A percentile compares a stretch with the other conserved stretches of the same genome.
phyloP scores from a whole-genome alignment of 352 stramenopile genomes.

The Globisporangium alternatum region DNA sequence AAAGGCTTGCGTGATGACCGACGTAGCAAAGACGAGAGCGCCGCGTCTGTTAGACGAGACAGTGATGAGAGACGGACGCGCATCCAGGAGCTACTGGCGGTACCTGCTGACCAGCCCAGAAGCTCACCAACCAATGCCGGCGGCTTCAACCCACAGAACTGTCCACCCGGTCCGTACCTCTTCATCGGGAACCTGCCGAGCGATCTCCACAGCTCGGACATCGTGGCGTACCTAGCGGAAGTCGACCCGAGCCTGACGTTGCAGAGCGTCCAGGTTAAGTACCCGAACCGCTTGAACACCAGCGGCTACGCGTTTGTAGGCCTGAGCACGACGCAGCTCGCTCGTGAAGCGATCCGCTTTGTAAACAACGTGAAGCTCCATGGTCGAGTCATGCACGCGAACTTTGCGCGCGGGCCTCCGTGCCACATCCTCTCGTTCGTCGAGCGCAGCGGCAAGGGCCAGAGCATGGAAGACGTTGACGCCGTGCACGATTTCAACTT shows the following conservation, averaged over 20 bases:
- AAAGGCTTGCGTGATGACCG: background rate
- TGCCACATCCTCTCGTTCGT: conserved; percentile 68
- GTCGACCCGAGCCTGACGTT: conserved; percentile 46
- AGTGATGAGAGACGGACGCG: conserved; percentile 19
- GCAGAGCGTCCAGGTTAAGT: conserved; percentile 60
- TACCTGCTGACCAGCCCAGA: conserved; percentile 10
- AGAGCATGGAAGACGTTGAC: conserved; percentile 32
- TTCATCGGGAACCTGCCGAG: conserved; percentile 67
- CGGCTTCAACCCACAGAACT: conserved; percentile 29
- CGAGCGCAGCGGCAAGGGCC: conserved; percentile 33
- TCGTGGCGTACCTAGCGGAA: conserved; percentile 47
- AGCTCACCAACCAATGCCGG: conserved; percentile 6
- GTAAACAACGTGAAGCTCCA: conserved; percentile 36
- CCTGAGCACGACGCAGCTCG: conserved; percentile 46
- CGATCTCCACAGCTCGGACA: conserved; percentile 33
- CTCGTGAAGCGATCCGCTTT: conserved; percentile 53
- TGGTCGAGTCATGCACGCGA: conserved; percentile 42
- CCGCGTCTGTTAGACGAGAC: background rate
- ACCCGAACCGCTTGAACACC: conserved; percentile 26
- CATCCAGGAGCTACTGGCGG: conserved; percentile 1
- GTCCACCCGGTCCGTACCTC: conserved; percentile 63
- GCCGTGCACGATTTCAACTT: conserved; percentile 50
- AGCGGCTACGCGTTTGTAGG: conserved; percentile 66
- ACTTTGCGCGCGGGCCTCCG: conserved; percentile 69
- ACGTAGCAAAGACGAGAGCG: conserved; percentile 9